Conservation (phyloP, 202 grass and related monocot species). For the Saccharum hybrid region DNA sequence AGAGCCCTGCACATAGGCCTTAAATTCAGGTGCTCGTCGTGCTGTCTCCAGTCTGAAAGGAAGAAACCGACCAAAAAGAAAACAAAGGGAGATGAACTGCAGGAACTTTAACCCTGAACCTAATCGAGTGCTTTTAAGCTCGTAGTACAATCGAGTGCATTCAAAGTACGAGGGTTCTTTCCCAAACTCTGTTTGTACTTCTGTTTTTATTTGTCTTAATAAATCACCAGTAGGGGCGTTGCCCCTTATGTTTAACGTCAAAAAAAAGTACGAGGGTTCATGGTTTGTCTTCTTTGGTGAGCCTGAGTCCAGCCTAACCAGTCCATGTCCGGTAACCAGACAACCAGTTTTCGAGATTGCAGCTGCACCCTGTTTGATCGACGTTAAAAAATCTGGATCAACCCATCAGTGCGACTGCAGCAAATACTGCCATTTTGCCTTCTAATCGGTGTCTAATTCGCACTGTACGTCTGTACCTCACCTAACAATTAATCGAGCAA, state of each 20-base stretch:
- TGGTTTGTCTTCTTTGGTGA: neutral
- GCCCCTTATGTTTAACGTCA: too few relatives aligned
- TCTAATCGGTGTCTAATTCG: conserved; percentile 31
- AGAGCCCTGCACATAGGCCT: neutral
- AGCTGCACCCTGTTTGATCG: neutral
- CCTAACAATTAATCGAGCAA: neutral
- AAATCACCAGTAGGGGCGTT: too few relatives aligned
- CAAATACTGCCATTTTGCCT: neutral
- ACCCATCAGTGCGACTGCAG: neutral
- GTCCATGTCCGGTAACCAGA: conserved; percentile 1
- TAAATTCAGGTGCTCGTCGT: neutral
- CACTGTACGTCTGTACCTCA: neutral
- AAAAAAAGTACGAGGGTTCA: too few relatives aligned
- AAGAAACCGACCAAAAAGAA: neutral
- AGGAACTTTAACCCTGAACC: neutral
- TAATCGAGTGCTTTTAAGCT: neutral
- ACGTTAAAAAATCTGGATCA: neutral
- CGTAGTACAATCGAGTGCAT: neutral
- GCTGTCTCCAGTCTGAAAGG: neutral
- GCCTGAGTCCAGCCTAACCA: neutral
- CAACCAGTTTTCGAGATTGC: neutral
- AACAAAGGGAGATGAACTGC: neutral
- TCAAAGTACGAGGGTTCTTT: neutral
- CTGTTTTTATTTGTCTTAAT: too few relatives aligned
- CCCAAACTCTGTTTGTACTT: too few relatives aligned